These are phyloP conservation scores for Monilinia laxa DNA, from an alignment of 2,329 filamentous ascomycete species.

Conservation along the genomic window DNA sequence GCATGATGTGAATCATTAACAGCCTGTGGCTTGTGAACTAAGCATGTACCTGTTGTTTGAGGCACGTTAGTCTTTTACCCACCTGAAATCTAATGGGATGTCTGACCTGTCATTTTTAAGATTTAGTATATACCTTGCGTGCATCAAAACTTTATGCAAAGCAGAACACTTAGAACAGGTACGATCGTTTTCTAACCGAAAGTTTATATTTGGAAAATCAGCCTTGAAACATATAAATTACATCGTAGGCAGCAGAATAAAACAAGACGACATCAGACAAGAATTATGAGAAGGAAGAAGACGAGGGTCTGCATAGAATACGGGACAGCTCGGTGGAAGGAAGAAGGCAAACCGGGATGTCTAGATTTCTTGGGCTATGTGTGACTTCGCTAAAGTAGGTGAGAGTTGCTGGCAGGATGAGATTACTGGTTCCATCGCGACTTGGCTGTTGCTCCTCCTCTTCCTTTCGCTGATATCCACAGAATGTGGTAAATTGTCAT, in stretches of 20 bases:
- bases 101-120: slow-evolving; percentile 21
- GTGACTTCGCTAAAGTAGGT: slow-evolving; percentile 13
- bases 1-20: slow-evolving; percentile 15
- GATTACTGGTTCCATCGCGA: slow-evolving; percentile 8
- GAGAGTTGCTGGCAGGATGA: slow-evolving; percentile 13
- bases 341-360: neutral
- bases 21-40: slow-evolving; percentile 8
- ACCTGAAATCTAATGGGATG: slow-evolving; percentile 14
- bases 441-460: slow-evolving; percentile 17
- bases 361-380: slow-evolving; percentile 14
- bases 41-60: slow-evolving; percentile 11
- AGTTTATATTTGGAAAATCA: slow-evolving; percentile 20
- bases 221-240: neutral
- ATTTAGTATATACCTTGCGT: slow-evolving; percentile 18
- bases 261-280: neutral
- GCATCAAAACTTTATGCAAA: slow-evolving; percentile 20
- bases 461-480: slow-evolving; percentile 13
- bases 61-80: neutral
- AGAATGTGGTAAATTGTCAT: neutral
- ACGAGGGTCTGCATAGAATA: slow-evolving; percentile 15
- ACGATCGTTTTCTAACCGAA: slow-evolving; percentile 8
- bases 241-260: slow-evolving; percentile 20
- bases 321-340: slow-evolving; percentile 13
- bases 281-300: neutral
- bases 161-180: neutral